phyloP scores from a whole-genome alignment of 805 yeast genomes.

The Starmerella etchellsii region DNA sequence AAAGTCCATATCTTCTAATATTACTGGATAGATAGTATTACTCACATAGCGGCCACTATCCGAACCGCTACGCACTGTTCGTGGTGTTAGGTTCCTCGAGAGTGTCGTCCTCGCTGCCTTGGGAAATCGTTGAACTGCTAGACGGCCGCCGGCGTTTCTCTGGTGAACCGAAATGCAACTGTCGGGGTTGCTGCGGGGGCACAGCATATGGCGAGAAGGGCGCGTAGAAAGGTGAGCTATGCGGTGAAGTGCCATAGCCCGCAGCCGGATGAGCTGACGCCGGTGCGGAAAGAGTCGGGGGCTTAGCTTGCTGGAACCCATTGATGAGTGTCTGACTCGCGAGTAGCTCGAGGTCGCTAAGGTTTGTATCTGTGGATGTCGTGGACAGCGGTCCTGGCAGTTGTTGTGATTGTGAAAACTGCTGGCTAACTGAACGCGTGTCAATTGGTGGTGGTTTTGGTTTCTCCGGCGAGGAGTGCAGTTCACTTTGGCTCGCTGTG shows the following conservation, averaged over 20 bases:
- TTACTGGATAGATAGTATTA: no score
- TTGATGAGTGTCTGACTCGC: constrained; percentile 40
- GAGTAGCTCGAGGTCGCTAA: constrained; percentile 41
- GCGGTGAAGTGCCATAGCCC: constrained; percentile 11
- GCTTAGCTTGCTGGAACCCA: constrained; percentile 11
- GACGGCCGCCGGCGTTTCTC: constrained; percentile 24
- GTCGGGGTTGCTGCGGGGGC: constrained; percentile 10
- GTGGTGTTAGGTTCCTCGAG: constrained; percentile 12
- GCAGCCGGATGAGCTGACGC: constrained; percentile 2
- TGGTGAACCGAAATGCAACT: constrained; percentile 19
- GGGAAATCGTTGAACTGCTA: constrained; percentile 28
- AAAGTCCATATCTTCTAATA: no score
- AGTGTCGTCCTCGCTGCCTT: constrained; percentile 26
- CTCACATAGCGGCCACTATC: no score
- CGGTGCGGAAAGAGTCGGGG: neutral
- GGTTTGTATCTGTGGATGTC: neutral
- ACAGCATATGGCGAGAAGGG: constrained; percentile 16
- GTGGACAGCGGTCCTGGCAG: neutral
- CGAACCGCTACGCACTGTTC: no score
- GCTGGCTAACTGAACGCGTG: constrained; percentile 2
- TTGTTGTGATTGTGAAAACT: neutral
- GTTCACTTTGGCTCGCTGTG: no score
- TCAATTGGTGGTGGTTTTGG: constrained; percentile 19
- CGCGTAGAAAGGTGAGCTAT: constrained; percentile 14
- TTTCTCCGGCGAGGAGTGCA: constrained; percentile 4